These are phyloP conservation scores for Beauveria scarabaeidicola DNA, from an alignment of 2,329 filamentous ascomycete genomes.

Conservation along the genomic window DNA sequence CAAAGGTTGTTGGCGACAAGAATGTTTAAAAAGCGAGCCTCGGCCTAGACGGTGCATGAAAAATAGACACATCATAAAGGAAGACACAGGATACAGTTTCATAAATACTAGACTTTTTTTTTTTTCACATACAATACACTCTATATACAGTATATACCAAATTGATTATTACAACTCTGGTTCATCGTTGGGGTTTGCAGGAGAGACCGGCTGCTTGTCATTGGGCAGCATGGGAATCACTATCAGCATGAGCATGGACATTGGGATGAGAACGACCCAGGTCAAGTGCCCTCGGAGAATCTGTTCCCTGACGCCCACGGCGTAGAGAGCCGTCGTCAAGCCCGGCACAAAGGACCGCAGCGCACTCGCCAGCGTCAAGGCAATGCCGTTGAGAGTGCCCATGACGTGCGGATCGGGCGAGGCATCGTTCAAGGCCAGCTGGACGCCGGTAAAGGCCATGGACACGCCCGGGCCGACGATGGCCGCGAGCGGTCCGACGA, in stretches of 20 bases:
- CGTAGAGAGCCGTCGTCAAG: slow-evolving; percentile 58
- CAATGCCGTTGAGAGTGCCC: slow-evolving; percentile 59
- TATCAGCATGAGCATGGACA: slow-evolving; percentile 21
- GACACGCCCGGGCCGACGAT: slow-evolving; percentile 52
- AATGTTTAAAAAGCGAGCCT: slow-evolving; percentile 4
- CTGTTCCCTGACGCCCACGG: slow-evolving; percentile 53
- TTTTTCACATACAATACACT: not conserved
- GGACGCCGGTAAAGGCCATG: slow-evolving; percentile 63
- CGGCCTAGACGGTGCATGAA: not conserved
- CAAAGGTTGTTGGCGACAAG: not conserved
- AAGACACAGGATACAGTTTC: not conserved
- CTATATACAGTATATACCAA: not conserved
- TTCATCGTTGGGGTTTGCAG: not conserved
- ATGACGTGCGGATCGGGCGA: slow-evolving; percentile 55
- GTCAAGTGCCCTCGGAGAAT: slow-evolving; percentile 51
- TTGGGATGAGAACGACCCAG: slow-evolving; percentile 26
- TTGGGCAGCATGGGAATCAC: slow-evolving; percentile 21
- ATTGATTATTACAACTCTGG: not conserved
- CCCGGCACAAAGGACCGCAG: slow-evolving; percentile 60
- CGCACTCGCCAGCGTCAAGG: slow-evolving; percentile 50
- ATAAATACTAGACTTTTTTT: not conserved
- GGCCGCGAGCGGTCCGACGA: slow-evolving; percentile 30
- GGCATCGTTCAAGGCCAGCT: slow-evolving; percentile 68
- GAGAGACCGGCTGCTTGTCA: slow-evolving; percentile 13
- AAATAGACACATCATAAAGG: not conserved